Conservation (phyloP, 345 rosid genomes). For the Melaleuca quinquenervia region DNA sequence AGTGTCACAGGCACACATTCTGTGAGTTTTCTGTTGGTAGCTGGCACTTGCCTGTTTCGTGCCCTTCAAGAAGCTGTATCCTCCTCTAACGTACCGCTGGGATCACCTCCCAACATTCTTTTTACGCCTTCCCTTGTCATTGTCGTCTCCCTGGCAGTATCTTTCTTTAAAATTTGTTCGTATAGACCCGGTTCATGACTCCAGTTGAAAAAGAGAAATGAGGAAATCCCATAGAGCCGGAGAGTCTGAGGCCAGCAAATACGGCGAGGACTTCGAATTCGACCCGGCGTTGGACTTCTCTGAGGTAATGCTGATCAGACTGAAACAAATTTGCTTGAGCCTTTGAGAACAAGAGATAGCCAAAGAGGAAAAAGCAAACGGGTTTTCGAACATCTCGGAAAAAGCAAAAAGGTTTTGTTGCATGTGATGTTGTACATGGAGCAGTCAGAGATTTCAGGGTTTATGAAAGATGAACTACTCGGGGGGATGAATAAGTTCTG, state of each 20-base stretch:
- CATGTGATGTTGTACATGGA: background rate
- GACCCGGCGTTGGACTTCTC: background rate
- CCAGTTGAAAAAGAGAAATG: background rate
- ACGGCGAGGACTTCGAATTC: background rate
- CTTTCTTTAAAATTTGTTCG: background rate
- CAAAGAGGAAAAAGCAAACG: background rate
- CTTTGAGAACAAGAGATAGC: background rate
- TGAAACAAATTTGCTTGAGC: background rate
- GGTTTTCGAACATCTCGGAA: background rate
- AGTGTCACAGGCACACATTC: background rate
- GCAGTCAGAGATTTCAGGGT: background rate
- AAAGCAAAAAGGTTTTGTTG: background rate
- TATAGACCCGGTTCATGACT: background rate
- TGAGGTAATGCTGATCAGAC: background rate
- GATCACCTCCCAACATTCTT: background rate
- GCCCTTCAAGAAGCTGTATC: background rate
- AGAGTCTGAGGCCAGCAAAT: background rate
- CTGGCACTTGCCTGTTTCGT: background rate
- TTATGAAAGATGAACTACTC: background rate
- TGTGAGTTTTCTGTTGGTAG: background rate
- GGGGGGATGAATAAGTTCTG: background rate
- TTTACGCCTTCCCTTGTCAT: background rate
- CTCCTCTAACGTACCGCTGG: background rate
- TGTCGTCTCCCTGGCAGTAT: background rate
- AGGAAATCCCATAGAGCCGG: background rate